Base-by-base conservation (phyloP, 495 filamentous ascomycete species). In the Staphylotrichum tortipilum region DNA sequence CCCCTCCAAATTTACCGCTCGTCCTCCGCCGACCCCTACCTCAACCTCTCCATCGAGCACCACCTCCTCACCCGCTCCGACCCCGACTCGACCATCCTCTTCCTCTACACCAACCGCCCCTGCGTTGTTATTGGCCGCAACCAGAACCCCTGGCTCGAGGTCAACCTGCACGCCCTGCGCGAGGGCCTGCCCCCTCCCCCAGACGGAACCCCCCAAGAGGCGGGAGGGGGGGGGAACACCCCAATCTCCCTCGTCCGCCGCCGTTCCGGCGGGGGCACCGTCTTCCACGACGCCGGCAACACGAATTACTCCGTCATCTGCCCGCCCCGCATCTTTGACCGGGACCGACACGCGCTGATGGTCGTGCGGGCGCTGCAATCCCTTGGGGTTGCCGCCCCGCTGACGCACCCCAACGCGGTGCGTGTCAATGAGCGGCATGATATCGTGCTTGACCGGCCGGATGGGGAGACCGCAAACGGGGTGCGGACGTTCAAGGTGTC, bases 41-140 rank as follows among this genome's bases (percentile, higher is more conserved):
- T 94, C 49, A 98, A 98, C 69, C 86, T 98, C 44, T 86, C 88
- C n/a, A 85, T 95, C 61, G 92, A 98, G 70, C 86, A 96, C 64
- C 83, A 85, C 66, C 81, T 98, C 5, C 80, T 97, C 1, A 77
- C 83, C 47, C 78, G 83, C 33, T 78, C 86, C 0, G 76, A 81
- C 0, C 68, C 78, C 5, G 74, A 84, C 53, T 89, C 88, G 5
- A 80, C 76, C 35, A 63, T 95, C 28, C 76, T 96, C 0, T 89
- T 96, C 51, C 74, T 97, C 15, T 98, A 97, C 68, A 73, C 78
- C 50, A 97, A 98, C 66, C 68, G 74, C 11, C 89, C 91, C 7
- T 84, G 85, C 65, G 76, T 98, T 42, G 80, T 98, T 54, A 82
- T 98, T 50, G 92, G 92, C 12, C 84, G 91, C 39, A 98, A 98